phyloP scores from a whole-genome alignment of 2,329 filamentous ascomycete genomes.

The Xylariaceae sp. region DNA sequence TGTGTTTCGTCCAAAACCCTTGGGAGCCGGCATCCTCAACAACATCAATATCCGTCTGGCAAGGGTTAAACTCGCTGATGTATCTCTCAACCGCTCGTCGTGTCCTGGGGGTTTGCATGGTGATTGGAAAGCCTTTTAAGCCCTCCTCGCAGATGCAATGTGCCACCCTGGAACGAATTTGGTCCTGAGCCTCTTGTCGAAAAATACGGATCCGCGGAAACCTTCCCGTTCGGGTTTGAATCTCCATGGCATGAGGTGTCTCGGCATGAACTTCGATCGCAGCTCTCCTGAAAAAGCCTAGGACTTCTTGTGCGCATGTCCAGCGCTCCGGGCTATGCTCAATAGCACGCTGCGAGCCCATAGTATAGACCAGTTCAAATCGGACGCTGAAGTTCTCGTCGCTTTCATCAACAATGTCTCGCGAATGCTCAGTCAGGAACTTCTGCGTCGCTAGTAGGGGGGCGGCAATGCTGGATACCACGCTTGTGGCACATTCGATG shows the following conservation, averaged over 20 bases:
- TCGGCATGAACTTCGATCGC: constrained; percentile 20
- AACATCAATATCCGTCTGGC: constrained; percentile 17
- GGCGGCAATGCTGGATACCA: constrained; percentile 20
- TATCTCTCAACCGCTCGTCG: constrained; percentile 33
- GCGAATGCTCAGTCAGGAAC: constrained; percentile 34
- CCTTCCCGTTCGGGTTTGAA: constrained; percentile 24
- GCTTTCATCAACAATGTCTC: constrained; percentile 58
- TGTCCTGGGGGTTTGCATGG: constrained; percentile 22
- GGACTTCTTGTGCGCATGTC: constrained; percentile 44
- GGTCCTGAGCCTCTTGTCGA: constrained; percentile 18
- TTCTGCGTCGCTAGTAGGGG: constrained; percentile 33
- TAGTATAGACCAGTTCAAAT: constrained; percentile 57
- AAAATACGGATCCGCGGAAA: constrained; percentile 46
- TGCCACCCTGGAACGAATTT: constrained; percentile 28
- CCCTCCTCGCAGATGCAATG: constrained; percentile 35
- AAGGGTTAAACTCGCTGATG: constrained; percentile 31
- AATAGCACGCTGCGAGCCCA: constrained; percentile 43
- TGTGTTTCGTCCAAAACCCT: constrained; percentile 29
- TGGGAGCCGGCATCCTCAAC: constrained; percentile 26
- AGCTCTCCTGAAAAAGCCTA: constrained; percentile 33
- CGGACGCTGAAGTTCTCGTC: constrained; percentile 56
- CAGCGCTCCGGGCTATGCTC: constrained; percentile 50
- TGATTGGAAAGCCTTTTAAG: constrained; percentile 32
- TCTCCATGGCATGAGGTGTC: constrained; percentile 34
- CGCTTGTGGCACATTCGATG: constrained; percentile 37